A percentile compares a stretch with the other conserved stretches of the same genome.
Evolutionary conservation across 495 filamentous ascomycete genomes (phyloP).

Genomic region (Monascus purpureus): DNA sequence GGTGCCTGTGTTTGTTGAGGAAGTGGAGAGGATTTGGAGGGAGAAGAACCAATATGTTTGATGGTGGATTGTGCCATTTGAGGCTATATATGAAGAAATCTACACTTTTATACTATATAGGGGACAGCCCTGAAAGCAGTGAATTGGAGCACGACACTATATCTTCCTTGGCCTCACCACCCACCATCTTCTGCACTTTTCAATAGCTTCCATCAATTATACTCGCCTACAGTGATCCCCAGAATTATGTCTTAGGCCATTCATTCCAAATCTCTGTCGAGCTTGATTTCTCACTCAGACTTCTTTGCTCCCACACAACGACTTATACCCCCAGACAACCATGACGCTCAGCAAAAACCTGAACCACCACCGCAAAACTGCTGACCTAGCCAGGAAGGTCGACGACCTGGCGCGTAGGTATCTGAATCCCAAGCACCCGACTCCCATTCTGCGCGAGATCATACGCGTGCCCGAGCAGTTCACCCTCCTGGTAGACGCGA

Average conservation of each 20-base stretch:
- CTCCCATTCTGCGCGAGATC: constrained; percentile 12
- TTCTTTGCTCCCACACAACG: too few relatives aligned
- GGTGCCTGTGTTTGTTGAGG: constrained; percentile 58
- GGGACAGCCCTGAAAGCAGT: too few relatives aligned
- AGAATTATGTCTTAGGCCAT: too few relatives aligned
- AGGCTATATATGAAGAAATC: background rate
- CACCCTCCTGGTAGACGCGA: constrained; percentile 10
- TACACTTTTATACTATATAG: too few relatives aligned
- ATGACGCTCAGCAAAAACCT: background rate
- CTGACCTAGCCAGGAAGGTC: background rate
- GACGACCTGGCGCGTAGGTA: constrained; percentile 14
- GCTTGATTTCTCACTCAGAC: too few relatives aligned
- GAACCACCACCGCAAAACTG: constrained; percentile 3
- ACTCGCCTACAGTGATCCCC: too few relatives aligned
- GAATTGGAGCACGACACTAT: too few relatives aligned
- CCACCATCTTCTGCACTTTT: too few relatives aligned
- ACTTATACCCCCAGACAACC: too few relatives aligned
- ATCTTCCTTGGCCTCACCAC: too few relatives aligned
- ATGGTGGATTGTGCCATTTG: background rate
- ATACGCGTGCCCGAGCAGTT: constrained; percentile 6
- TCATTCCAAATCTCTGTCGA: too few relatives aligned
- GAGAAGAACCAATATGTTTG: constrained; percentile 14
- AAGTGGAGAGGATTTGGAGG: constrained; percentile 41
- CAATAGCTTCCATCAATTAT: too few relatives aligned
- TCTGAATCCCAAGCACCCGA: constrained; percentile 7